Percentiles rank a stretch among this genome's conserved stretches.
phyloP scores from a whole-genome alignment of 176 grass and related monocot species.

The Elaeis guineensis region DNA sequence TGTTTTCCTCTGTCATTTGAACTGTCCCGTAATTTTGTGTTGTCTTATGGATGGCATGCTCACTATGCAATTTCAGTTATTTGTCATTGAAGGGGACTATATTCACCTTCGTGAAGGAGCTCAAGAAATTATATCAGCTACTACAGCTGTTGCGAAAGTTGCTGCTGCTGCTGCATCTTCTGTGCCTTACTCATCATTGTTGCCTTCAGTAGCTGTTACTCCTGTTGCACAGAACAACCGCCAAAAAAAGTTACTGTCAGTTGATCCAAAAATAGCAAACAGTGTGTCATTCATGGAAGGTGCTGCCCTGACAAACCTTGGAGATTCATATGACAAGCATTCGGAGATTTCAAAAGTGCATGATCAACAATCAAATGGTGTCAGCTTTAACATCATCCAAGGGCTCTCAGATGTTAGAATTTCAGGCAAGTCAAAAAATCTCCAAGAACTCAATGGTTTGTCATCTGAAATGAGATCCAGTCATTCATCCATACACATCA shows the following conservation, averaged over 20 bases:
- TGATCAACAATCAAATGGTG: slow-evolving; percentile 28
- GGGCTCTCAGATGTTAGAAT: slow-evolving; percentile 47
- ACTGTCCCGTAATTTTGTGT: neutral
- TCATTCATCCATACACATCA: slow-evolving; percentile 26
- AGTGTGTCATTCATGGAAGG: slow-evolving; percentile 41
- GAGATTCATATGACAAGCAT: slow-evolving; percentile 33
- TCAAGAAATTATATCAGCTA: slow-evolving; percentile 92
- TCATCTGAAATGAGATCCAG: slow-evolving; percentile 36
- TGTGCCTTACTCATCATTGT: slow-evolving; percentile 46
- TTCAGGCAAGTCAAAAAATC: slow-evolving; percentile 40
- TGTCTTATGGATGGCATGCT: neutral
- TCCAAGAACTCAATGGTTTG: slow-evolving; percentile 35
- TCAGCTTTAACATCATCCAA: slow-evolving; percentile 42
- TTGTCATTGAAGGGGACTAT: slow-evolving; percentile 94
- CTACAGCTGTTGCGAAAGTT: slow-evolving; percentile 89
- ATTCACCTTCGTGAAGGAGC: slow-evolving; percentile 94
- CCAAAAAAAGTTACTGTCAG: slow-evolving; percentile 39
- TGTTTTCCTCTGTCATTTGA: neutral
- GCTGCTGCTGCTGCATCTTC: slow-evolving; percentile 69
- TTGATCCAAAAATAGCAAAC: slow-evolving; percentile 42
- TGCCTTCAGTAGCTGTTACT: slow-evolving; percentile 92
- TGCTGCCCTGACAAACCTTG: slow-evolving; percentile 20
- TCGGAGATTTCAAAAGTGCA: slow-evolving; percentile 19
- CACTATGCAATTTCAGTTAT: slow-evolving; percentile 48
- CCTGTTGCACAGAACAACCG: slow-evolving; percentile 73